Base-by-base conservation (phyloP, 2,329 filamentous ascomycete genomes). In the Nothopassalora personata region DNA sequence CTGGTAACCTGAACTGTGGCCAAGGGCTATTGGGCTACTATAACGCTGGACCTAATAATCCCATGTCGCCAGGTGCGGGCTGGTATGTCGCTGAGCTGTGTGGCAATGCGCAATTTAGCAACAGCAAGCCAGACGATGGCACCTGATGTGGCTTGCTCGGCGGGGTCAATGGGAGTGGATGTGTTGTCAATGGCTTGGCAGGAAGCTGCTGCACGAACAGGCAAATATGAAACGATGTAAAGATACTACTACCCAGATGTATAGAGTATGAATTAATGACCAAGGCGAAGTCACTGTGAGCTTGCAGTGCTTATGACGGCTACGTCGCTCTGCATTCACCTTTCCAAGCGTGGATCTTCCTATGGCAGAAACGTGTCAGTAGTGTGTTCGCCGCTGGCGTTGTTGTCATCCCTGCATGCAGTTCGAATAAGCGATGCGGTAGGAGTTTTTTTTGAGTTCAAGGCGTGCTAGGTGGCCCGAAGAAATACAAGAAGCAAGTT, bases 101-200 rank as follows among this genome's bases (percentile, higher is more conserved):
- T 59, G 70, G 69, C 3, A 65, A 54, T 39, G 67, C 64, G 57
- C 60, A 66, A 23, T 69, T 63, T 46, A 65, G 60, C 4, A 61
- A 56, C 45, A 67, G 65, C 18, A 58, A 64, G 61, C 70, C 70
- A 34, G 70, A 72, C 64, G 70, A 72, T 64, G 68, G 70, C 10
- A 67, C 68, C 23, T 71, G 57, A 64, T 15, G 48, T 39, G 55
- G 39, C 7, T 15, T 18, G 39, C n/a, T 18, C 13, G 39, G 11
- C 8, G 11, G 31, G 5, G 39, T n/a, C n/a, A 15, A 43, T 43
- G 39, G 5, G 15, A 43, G 5, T 43, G 39, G 15, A 43, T 43
- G 39, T 7, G 11, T n/a, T 39, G 36, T 39, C 7, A 39, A 5
- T n/a, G 39, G 34, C 34, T 36, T 3, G 8, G 15, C 10, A 36